A percentile compares a stretch with the other conserved stretches of the same genome.
These are phyloP conservation scores for Leucaena leucocephala DNA, from an alignment of 306 rosid genomes.

Conservation along the genomic window DNA sequence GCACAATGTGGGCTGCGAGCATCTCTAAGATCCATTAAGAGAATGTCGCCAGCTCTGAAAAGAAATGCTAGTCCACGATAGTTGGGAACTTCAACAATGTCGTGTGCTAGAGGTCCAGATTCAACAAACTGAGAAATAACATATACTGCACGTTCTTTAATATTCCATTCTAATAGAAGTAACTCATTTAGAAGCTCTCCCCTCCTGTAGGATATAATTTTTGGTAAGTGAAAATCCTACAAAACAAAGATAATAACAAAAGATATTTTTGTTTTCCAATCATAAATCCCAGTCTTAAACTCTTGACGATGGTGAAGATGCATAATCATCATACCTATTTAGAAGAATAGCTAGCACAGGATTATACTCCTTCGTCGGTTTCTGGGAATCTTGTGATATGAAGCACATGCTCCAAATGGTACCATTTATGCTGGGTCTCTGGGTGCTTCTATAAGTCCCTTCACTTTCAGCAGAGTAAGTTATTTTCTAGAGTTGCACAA, in stretches of 20 bases:
- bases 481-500: conserved; percentile 60
- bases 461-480: conserved; percentile 72
- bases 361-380: conserved; percentile 60
- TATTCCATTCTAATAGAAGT: conserved; percentile 77
- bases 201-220: conserved; percentile 56
- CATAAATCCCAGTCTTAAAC: conserved; percentile 33
- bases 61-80: conserved; percentile 76
- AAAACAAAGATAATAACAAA: conserved; percentile 29
- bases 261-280: conserved; percentile 30
- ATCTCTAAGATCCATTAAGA: conserved; percentile 91
- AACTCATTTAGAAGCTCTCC: conserved; percentile 65
- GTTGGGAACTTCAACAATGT: conserved; percentile 86
- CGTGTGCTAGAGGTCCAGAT: conserved; percentile 73
- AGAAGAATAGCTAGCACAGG: conserved; percentile 85
- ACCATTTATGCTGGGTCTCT: conserved; percentile 57
- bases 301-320: conserved; percentile 17
- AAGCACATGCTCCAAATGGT: conserved; percentile 97
- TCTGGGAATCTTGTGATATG: conserved; percentile 66
- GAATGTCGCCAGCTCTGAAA: conserved; percentile 87
- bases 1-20: conserved; percentile 63
- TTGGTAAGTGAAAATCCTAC: conserved; percentile 27
- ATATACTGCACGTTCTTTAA: conserved; percentile 54
- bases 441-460: conserved; percentile 58
- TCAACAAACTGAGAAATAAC: conserved; percentile 68
- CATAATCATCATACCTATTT: conserved; percentile 60